Percentiles rank a stretch among this genome's conserved stretches.
These are phyloP conservation scores for Pachysolen tannophilus DNA, from an alignment of 805 yeast genomes.

Conservation along the genomic window DNA sequence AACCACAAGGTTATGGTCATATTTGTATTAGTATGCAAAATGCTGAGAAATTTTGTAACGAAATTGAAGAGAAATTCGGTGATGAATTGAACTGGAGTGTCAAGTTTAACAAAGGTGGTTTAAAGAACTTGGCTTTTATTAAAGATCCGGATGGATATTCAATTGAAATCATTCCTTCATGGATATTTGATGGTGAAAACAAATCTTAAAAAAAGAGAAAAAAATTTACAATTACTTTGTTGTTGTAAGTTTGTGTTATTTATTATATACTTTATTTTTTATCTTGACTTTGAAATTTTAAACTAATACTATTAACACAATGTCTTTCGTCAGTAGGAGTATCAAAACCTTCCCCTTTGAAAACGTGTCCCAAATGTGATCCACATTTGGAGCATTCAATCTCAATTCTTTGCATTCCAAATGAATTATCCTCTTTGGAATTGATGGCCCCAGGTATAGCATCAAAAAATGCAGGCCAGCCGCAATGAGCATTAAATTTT, in stretches of 20 bases:
- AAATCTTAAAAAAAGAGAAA: neutral
- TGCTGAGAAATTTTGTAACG: constrained; percentile 48
- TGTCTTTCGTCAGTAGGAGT: constrained; percentile 90
- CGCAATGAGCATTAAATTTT: constrained; percentile 88
- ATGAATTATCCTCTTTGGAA: constrained; percentile 48
- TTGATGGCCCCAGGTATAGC: constrained; percentile 77
- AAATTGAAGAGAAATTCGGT: constrained; percentile 36
- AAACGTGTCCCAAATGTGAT: constrained; percentile 93
- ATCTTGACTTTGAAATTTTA: constrained; percentile 43
- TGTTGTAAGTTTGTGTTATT: neutral
- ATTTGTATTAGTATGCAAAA: constrained; percentile 65
- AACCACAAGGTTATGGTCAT: constrained; percentile 82
- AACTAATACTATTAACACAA: constrained; percentile 82
- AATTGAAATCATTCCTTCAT: constrained; percentile 53
- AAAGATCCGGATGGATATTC: constrained; percentile 89
- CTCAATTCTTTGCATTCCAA: constrained; percentile 82
- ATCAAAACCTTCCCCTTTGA: constrained; percentile 83
- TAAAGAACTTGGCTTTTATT: constrained; percentile 62
- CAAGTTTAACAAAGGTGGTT: constrained; percentile 45
- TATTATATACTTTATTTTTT: neutral
- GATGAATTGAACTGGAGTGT: constrained; percentile 47
- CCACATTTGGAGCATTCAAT: constrained; percentile 86
- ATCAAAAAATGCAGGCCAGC: constrained; percentile 97
- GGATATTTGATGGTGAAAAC: neutral
- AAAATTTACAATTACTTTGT: neutral